Percentiles rank a stretch among this genome's conserved stretches.
Evolutionary conservation across 2,329 filamentous ascomycete species (phyloP).

Genomic region (Ophiostoma novo-ulmi): DNA sequence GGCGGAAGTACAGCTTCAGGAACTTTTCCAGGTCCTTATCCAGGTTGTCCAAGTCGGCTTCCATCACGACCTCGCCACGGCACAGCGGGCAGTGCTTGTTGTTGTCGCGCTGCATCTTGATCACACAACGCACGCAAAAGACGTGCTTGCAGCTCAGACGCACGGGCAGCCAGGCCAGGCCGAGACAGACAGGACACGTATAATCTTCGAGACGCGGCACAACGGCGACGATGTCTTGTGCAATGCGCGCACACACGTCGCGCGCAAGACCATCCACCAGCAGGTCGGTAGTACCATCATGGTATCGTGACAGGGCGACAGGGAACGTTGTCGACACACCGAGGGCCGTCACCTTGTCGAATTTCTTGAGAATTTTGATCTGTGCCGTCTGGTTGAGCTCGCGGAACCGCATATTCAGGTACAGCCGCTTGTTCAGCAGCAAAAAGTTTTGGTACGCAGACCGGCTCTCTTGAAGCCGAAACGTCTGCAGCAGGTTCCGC

Average conservation of each 20-base stretch:
- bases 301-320: constrained; percentile 32
- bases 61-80: constrained; percentile 63
- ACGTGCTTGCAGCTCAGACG: constrained; percentile 68
- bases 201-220: constrained; percentile 84
- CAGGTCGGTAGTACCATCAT: constrained; percentile 50
- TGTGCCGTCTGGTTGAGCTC: constrained; percentile 77
- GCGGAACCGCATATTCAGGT: constrained; percentile 77
- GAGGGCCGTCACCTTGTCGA: constrained; percentile 73
- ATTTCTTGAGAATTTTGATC: constrained; percentile 83
- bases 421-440: constrained; percentile 65
- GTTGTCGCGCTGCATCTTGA: constrained; percentile 68
- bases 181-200: constrained; percentile 73
- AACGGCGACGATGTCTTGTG: constrained; percentile 63
- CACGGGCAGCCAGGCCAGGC: constrained; percentile 77
- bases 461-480: constrained; percentile 62
- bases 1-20: constrained; percentile 69
- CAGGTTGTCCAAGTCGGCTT: constrained; percentile 65
- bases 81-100: constrained; percentile 72
- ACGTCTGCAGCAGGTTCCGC: constrained; percentile 53
- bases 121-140: constrained; percentile 78
- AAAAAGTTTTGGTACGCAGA: constrained; percentile 64
- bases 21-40: constrained; percentile 64
- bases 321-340: constrained; percentile 15
- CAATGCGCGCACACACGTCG: constrained; percentile 69
- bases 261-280: constrained; percentile 66